Evolutionary conservation across 345 rosid genomes (phyloP), one percentile per base, ranked within the genome.

Genomic region (Ceriops zippeliana): DNA sequence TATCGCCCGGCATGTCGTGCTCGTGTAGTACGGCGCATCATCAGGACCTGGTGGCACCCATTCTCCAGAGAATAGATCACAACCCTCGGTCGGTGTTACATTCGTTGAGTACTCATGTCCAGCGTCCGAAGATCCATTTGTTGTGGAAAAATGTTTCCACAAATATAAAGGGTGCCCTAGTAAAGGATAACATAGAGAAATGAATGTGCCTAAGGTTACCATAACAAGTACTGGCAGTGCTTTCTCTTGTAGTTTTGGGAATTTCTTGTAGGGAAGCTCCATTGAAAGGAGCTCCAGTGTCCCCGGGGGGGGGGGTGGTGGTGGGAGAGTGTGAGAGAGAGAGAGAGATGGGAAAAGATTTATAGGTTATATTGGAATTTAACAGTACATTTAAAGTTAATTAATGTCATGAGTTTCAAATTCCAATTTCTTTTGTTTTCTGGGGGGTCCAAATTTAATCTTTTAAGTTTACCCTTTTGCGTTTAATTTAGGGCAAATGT

Each of bases 1-100:
- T 58, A 93, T 93, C 0, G 97, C 97, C 96, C 97, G 89, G 37
- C 98, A 93, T 17, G 95, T 89, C 68, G 74, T 72, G 82, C 91
- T 90, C 0, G 87, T 89, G 85, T 93, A 93, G 70, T 91, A 93
- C 0, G 98, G 98, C 0, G 89, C 95, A 4, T 82, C 37, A 34
- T 34, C 81, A 0, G 72, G 83, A 67, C 91, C 84, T 24, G 82
- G 86, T 24, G 82, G 86, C 5, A 89, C 88, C 98, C 98, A 93
- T 58, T 93, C 88, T 28, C 98, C 98, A 0, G 83, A 74, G 79
- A 89, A 91, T 66, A 93, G 65, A 69, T 90, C 96, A 27, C 97
- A 92, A 4, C 7, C 67, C 60, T 75, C 76, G 27, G 58, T 11
- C 0, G 52, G 59, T 7, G 62, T 9, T 22, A 34, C 30, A 11